Evolutionary conservation across 75 land plant genomes (phyloP).

Genomic region (Selaginella tamariscina): DNA sequence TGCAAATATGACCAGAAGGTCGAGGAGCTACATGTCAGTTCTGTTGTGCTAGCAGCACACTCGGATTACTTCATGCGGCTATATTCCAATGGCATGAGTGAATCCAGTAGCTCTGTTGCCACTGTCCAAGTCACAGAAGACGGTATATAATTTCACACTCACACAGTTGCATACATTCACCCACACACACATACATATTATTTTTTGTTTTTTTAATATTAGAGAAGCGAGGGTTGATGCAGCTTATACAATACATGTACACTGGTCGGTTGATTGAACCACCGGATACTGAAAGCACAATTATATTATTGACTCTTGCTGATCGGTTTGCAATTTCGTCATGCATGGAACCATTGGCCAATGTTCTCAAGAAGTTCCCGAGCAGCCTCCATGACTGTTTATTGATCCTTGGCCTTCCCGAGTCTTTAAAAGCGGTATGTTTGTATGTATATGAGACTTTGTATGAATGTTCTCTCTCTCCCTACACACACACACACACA

Average conservation of each 20-base stretch:
- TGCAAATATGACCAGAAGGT: no score
- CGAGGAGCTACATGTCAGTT: conserved; percentile 25
- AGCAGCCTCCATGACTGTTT: conserved; percentile 23
- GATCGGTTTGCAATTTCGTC: conserved; percentile 34
- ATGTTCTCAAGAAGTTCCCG: conserved; percentile 18
- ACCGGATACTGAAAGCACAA: conserved; percentile 23
- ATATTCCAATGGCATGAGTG: conserved; percentile 39
- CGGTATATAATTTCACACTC: conserved; percentile 12
- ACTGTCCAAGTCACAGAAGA: conserved; percentile 29
- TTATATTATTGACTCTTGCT: conserved; percentile 26
- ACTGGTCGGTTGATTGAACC: conserved; percentile 27
- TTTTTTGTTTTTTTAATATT: conserved; percentile 5
- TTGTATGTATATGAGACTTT: no score
- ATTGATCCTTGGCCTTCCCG: conserved; percentile 27
- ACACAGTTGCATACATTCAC: no score
- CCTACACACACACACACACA: no score
- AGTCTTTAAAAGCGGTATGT: conserved; percentile 30
- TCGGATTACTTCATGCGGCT: conserved; percentile 35
- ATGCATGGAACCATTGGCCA: conserved; percentile 30
- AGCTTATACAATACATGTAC: conserved; percentile 37
- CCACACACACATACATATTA: no score
- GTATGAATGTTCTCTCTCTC: no score
- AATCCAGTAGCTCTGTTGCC: conserved; percentile 24
- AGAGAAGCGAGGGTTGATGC: conserved; percentile 23
- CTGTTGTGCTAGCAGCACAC: conserved; percentile 30